phyloP scores from a whole-genome alignment of 176 grass and related monocot genomes.

The Canna indica region DNA sequence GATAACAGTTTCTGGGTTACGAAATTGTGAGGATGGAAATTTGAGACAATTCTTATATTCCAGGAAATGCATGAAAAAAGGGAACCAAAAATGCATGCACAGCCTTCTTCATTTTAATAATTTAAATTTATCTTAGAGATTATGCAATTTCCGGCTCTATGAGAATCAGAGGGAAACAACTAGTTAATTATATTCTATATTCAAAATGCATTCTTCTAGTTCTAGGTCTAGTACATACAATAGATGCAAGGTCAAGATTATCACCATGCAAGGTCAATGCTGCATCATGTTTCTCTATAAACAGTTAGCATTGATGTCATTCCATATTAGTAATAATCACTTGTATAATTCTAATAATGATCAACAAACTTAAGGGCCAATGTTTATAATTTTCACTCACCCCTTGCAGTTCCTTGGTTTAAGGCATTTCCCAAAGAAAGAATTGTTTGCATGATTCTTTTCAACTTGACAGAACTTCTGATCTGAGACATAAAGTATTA shows the following conservation, averaged over 20 bases:
- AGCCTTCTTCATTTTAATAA: no score
- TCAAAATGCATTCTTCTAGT: no score
- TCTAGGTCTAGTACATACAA: no score
- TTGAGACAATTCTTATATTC: no score
- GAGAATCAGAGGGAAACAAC: no score
- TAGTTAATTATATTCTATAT: no score
- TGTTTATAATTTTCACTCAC: slow-evolving; percentile 37
- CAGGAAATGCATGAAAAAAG: no score
- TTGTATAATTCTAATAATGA: background rate
- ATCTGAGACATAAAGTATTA: slow-evolving; percentile 47
- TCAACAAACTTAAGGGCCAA: background rate
- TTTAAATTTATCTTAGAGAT: no score
- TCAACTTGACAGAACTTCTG: slow-evolving; percentile 83
- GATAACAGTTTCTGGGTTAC: no score
- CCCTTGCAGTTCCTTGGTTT: slow-evolving; percentile 98
- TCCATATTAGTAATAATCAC: background rate
- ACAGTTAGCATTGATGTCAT: background rate
- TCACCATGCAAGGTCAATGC: background rate
- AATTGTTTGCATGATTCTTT: slow-evolving; percentile 99
- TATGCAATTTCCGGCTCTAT: no score
- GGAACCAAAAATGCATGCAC: no score
- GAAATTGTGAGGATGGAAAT: no score
- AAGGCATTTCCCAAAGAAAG: slow-evolving; percentile 98
- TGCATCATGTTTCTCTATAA: background rate
- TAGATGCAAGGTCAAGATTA: background rate